phyloP scores from a whole-genome alignment of 345 rosid species.

The Euphorbia tirucalli region DNA sequence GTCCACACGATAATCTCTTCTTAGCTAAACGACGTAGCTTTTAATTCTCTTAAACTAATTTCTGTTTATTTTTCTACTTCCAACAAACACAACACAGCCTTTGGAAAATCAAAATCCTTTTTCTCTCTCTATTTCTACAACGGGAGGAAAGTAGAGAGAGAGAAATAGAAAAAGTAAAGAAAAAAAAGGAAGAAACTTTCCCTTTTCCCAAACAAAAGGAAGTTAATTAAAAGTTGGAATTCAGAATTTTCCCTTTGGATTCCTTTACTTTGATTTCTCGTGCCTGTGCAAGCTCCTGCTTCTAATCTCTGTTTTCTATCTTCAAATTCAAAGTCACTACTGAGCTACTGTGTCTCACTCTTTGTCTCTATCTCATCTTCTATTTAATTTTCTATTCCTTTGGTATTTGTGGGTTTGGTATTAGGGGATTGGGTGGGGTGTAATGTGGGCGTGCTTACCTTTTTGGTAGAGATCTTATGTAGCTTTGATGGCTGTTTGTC shows the following conservation, averaged over 20 bases:
- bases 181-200: conserved; percentile 36
- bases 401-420: conserved; percentile 19
- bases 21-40: conserved; percentile 13
- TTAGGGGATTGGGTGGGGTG: conserved; percentile 15
- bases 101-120: neutral
- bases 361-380: too few species aligned
- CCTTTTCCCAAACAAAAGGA: conserved; percentile 56
- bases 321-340: conserved; percentile 26
- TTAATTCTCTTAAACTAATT: too few species aligned
- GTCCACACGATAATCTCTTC: too few species aligned
- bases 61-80: neutral
- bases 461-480: conserved; percentile 37
- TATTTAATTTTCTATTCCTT: neutral
- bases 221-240: conserved; percentile 40
- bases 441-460: conserved; percentile 35
- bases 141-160: conserved; percentile 19
- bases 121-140: conserved; percentile 27
- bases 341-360: conserved; percentile 21
- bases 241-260: conserved; percentile 38
- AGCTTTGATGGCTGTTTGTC: conserved; percentile 27
- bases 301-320: conserved; percentile 34
- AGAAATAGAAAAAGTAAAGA: conserved; percentile 2
- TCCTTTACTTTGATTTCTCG: conserved; percentile 35
- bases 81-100: neutral
- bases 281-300: too few species aligned